Conservation (phyloP, 2,329 filamentous ascomycete genomes). For the Nothophoma quercina region DNA sequence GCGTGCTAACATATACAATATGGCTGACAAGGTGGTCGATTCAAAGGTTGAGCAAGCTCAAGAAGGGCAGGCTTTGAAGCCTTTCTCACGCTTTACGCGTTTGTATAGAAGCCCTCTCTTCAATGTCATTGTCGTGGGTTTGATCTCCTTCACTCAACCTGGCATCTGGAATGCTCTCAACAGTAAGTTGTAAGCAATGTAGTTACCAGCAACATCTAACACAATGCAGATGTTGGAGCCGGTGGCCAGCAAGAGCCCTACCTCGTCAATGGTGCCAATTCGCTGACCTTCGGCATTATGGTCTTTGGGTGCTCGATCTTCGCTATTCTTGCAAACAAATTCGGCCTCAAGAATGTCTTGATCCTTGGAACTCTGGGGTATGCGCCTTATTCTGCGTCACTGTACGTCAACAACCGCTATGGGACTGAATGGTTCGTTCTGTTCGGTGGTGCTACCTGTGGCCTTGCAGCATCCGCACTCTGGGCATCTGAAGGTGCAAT, state of each 20-base stretch:
- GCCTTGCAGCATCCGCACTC: constrained; percentile 49
- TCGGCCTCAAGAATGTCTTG: constrained; percentile 48
- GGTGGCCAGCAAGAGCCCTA: constrained; percentile 44
- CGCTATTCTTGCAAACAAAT: constrained; percentile 37
- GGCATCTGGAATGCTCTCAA: constrained; percentile 60
- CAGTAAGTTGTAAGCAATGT: constrained; percentile 31
- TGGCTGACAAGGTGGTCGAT: constrained; percentile 27
- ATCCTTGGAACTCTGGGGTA: constrained; percentile 43
- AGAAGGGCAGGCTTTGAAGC: constrained; percentile 9
- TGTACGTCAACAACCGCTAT: constrained; percentile 42
- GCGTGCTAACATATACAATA: not conserved
- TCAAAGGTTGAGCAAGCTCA: constrained; percentile 17
- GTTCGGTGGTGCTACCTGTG: constrained; percentile 44
- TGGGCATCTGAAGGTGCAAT: constrained; percentile 54
- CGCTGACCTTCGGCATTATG: constrained; percentile 58
- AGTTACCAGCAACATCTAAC: not conserved
- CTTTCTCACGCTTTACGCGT: constrained; percentile 29
- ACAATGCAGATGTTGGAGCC: constrained; percentile 32
- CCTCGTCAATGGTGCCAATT: constrained; percentile 54
- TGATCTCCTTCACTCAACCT: constrained; percentile 56
- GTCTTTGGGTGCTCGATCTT: constrained; percentile 38
- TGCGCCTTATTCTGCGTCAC: constrained; percentile 39
- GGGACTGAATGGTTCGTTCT: constrained; percentile 47
- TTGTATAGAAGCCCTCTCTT: constrained; percentile 57
- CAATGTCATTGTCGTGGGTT: constrained; percentile 56